These are phyloP conservation scores for Hypoxylon subgilvum DNA, from an alignment of 495 filamentous ascomycete species.

Conservation along the genomic window DNA sequence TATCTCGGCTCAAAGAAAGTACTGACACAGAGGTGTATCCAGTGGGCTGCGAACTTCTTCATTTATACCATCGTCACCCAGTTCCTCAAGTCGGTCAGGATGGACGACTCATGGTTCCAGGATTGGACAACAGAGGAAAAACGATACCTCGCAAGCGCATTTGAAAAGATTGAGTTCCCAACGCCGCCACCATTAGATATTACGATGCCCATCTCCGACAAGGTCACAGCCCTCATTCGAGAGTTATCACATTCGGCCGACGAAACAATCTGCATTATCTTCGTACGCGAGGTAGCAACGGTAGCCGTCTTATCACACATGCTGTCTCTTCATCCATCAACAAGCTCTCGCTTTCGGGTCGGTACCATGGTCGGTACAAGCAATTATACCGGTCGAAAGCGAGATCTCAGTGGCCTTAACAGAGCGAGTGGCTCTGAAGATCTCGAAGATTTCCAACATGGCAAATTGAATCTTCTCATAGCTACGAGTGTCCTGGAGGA, in stretches of 20 bases:
- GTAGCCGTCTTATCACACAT: constrained; percentile 72
- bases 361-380: constrained; percentile 79
- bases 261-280: constrained; percentile 73
- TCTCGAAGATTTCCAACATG: constrained; percentile 71
- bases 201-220: constrained; percentile 54
- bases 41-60: constrained; percentile 76
- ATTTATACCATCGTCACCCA: constrained; percentile 62
- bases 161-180: constrained; percentile 54
- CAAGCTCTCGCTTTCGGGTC: constrained; percentile 61
- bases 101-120: constrained; percentile 40
- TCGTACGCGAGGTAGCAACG: constrained; percentile 74
- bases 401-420: constrained; percentile 66
- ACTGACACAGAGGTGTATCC: background rate
- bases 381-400: constrained; percentile 50
- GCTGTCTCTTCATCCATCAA: constrained; percentile 65
- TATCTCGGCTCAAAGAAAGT: background rate
- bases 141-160: constrained; percentile 61
- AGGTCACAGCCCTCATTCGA: constrained; percentile 60
- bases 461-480: constrained; percentile 77
- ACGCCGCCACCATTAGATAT: constrained; percentile 27
- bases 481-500: constrained; percentile 89
- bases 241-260: constrained; percentile 55
- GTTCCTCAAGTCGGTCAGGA: constrained; percentile 48
- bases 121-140: constrained; percentile 61
- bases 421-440: constrained; percentile 60